Conservation (phyloP, 176 grass and related monocot species). For the Oryza meyeriana region DNA sequence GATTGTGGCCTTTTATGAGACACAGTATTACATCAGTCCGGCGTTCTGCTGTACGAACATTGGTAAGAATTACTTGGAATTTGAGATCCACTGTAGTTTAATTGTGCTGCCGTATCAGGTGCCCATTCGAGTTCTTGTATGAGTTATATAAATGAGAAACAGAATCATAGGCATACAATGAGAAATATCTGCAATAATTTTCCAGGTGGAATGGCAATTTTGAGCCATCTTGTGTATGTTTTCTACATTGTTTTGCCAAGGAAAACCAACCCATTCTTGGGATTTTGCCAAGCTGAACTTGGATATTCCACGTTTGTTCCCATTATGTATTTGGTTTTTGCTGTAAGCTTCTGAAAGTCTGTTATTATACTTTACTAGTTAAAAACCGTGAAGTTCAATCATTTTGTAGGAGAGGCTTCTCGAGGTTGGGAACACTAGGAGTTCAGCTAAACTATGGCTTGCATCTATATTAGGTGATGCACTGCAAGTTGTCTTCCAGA, state of each 20-base stretch:
- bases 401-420: constrained; percentile 86
- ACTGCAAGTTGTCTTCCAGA: constrained; percentile 90
- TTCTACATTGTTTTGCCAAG: constrained; percentile 3
- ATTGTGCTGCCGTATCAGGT: not conserved
- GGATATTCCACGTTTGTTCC: constrained; percentile 1
- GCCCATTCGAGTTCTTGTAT: not conserved
- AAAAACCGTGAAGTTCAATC: constrained; percentile 14
- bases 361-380: constrained; percentile 23
- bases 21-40: constrained; percentile 96
- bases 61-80: constrained; percentile 55
- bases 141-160: not conserved
- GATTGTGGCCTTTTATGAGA: constrained; percentile 97
- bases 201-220: not conserved
- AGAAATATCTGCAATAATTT: not conserved
- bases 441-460: constrained; percentile 66
- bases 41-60: constrained; percentile 80
- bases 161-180: not conserved
- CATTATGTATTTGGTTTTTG: constrained; percentile 7
- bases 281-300: constrained; percentile 9
- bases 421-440: constrained; percentile 77
- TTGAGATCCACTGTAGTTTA: constrained; percentile 14
- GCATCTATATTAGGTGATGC: constrained; percentile 88
- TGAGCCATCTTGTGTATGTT: not conserved
- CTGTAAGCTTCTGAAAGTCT: not conserved
- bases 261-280: not conserved